These are phyloP conservation scores for Penicillium sp. DNA, from an alignment of 2,329 filamentous ascomycete species.

Conservation along the genomic window DNA sequence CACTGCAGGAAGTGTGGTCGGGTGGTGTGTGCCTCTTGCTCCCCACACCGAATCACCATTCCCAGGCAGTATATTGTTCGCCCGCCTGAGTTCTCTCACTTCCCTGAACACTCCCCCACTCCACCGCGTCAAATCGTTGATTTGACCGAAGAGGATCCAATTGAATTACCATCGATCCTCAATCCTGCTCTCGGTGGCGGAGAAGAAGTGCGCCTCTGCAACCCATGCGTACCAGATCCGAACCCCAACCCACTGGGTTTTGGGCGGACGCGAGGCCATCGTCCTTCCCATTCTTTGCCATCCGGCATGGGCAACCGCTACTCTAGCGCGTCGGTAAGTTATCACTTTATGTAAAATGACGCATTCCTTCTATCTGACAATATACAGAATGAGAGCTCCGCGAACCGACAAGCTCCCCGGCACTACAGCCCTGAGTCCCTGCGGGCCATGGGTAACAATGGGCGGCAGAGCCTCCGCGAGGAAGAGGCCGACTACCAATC, in stretches of 20 bases:
- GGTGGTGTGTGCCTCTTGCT: slow-evolving; percentile 87
- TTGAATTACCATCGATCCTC: slow-evolving; percentile 21
- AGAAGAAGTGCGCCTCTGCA: slow-evolving; percentile 69
- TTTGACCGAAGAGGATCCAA: slow-evolving; percentile 45
- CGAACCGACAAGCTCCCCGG: slow-evolving; percentile 6
- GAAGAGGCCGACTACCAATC: background rate
- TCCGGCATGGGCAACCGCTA: slow-evolving; percentile 14
- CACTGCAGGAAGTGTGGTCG: slow-evolving; percentile 96
- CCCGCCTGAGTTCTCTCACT: slow-evolving; percentile 57
- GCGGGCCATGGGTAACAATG: slow-evolving; percentile 18
- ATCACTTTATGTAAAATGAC: background rate
- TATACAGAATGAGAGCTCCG: background rate
- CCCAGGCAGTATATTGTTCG: slow-evolving; percentile 90
- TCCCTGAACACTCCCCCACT: slow-evolving; percentile 44
- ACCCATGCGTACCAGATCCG: slow-evolving; percentile 71
- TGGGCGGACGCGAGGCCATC: slow-evolving; percentile 22
- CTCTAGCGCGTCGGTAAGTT: background rate
- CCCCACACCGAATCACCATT: slow-evolving; percentile 92
- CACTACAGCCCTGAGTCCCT: background rate
- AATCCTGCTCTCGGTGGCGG: slow-evolving; percentile 62
- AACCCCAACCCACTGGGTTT: slow-evolving; percentile 55
- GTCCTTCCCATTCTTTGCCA: slow-evolving; percentile 20
- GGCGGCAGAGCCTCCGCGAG: slow-evolving; percentile 9
- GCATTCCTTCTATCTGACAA: background rate
- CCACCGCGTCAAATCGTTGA: slow-evolving; percentile 44